phyloP scores from a whole-genome alignment of 2,329 filamentous ascomycete genomes.

The Ophiognomonia clavigignenti-juglandacearum region DNA sequence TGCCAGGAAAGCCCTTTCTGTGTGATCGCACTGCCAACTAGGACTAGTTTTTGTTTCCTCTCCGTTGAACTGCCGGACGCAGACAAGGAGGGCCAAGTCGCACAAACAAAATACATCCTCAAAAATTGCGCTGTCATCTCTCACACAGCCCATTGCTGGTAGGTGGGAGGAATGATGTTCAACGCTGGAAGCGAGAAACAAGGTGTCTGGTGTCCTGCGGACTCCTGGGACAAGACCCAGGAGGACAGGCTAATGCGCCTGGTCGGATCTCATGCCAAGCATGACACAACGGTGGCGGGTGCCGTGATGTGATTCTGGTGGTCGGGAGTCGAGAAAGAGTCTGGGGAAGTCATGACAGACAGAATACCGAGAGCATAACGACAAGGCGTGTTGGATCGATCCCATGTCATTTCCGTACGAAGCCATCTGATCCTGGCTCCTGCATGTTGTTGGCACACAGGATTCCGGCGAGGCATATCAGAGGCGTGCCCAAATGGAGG shows the following conservation, averaged over 20 bases:
- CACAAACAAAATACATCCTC: conserved; percentile 91
- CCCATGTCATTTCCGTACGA: conserved; percentile 40
- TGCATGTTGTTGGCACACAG: conserved; percentile 24
- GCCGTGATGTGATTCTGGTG: conserved; percentile 37
- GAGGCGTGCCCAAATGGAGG: conserved; percentile 15
- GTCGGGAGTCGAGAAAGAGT: conserved; percentile 24
- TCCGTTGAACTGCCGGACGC: conserved; percentile 38
- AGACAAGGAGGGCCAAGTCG: conserved; percentile 57
- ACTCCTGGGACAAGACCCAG: conserved; percentile 37
- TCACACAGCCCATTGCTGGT: conserved; percentile 32
- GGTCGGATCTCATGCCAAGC: conserved; percentile 42
- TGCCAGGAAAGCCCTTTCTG: conserved; percentile 56
- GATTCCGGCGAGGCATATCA: conserved; percentile 41
- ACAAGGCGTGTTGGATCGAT: conserved; percentile 32
- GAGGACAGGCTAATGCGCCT: conserved; percentile 52
- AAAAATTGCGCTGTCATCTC: conserved; percentile 80
- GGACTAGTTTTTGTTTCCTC: conserved; percentile 96
- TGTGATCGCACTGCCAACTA: conserved; percentile 77
- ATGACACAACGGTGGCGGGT: conserved; percentile 40
- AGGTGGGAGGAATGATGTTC: conserved; percentile 36
- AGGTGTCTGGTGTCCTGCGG: conserved; percentile 44
- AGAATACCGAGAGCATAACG: conserved; percentile 40
- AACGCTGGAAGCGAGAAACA: conserved; percentile 25
- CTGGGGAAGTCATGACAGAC: conserved; percentile 21
- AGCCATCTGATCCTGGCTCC: conserved; percentile 36